Percentiles rank a stretch among this genome's conserved stretches.
Evolutionary conservation across 177 flowering plant species (phyloP).

Genomic region (Vitis hybrid): DNA sequence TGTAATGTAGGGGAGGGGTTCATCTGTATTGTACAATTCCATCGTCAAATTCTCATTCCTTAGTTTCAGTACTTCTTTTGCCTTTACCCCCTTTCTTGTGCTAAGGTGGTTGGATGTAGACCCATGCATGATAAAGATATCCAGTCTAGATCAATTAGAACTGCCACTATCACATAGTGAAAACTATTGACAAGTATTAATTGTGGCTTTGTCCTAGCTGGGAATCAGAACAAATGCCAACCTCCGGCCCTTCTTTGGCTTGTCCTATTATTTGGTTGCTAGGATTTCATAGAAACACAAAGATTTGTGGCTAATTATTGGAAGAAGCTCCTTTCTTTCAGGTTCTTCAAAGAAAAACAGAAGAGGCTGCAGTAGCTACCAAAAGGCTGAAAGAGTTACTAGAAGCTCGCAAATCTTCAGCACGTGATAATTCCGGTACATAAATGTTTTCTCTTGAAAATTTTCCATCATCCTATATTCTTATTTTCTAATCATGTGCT

Average conservation of each 20-base stretch:
- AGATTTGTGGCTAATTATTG: neutral
- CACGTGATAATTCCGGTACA: conserved; percentile 75
- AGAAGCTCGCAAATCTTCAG: conserved; percentile 90
- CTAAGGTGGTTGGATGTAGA: neutral
- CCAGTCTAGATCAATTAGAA: neutral
- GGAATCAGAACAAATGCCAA: neutral
- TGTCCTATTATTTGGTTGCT: neutral
- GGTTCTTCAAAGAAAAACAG: conserved; percentile 99
- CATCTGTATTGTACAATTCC: too few relatives aligned
- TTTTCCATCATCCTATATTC: neutral
- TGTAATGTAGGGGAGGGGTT: too few relatives aligned
- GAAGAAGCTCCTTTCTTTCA: conserved; percentile 25
- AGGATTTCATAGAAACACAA: conserved; percentile 1
- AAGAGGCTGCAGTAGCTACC: conserved; percentile 99
- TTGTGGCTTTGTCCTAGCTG: neutral
- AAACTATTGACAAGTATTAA: neutral
- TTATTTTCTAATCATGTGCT: neutral
- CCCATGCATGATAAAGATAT: neutral
- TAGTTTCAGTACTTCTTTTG: neutral
- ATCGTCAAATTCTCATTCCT: neutral
- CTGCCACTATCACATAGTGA: neutral
- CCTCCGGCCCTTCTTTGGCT: neutral
- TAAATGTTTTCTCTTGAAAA: neutral
- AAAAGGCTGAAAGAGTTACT: conserved; percentile 94
- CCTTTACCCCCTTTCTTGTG: neutral